phyloP scores from a whole-genome alignment of 2,329 filamentous ascomycete genomes.

The Colletotrichum sp. region DNA sequence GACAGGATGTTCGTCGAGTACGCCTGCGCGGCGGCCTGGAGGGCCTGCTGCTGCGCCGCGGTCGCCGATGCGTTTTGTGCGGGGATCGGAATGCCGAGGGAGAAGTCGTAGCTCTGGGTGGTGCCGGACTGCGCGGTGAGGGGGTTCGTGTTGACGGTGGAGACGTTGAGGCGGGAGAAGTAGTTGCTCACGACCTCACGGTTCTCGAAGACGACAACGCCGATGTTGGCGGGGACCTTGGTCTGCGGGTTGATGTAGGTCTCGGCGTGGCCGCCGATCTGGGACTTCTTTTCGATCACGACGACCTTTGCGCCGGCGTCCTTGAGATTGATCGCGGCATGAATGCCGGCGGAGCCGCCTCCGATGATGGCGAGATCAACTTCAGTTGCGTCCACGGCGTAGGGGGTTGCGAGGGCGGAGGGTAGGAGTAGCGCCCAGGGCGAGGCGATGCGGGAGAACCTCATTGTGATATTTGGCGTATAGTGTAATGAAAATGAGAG shows the following conservation, averaged over 20 bases:
- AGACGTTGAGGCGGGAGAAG: constrained; percentile 38
- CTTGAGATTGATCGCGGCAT: constrained; percentile 42
- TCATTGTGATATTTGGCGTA: background rate
- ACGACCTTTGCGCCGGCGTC: constrained; percentile 39
- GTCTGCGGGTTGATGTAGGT: constrained; percentile 37
- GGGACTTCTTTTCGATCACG: constrained; percentile 40
- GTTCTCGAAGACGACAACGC: constrained; percentile 34
- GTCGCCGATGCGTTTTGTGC: background rate
- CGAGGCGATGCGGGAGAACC: background rate
- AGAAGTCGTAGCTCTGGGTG: constrained; percentile 24
- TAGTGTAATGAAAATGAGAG: too few relatives aligned
- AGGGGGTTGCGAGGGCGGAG: background rate
- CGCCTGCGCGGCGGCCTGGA: constrained; percentile 1
- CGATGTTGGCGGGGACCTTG: constrained; percentile 13
- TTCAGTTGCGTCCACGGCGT: background rate
- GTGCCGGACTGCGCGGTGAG: background rate
- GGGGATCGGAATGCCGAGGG: constrained; percentile 4
- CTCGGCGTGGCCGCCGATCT: constrained; percentile 46
- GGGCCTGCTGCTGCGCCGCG: constrained; percentile 2
- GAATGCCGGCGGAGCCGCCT: constrained; percentile 43
- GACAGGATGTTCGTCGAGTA: constrained; percentile 5
- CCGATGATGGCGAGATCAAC: constrained; percentile 39
- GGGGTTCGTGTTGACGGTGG: constrained; percentile 8
- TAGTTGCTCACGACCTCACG: constrained; percentile 35
- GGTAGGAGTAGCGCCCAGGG: background rate